Conservation (phyloP, 164 flowering plant species). For the Saururus chinensis region DNA sequence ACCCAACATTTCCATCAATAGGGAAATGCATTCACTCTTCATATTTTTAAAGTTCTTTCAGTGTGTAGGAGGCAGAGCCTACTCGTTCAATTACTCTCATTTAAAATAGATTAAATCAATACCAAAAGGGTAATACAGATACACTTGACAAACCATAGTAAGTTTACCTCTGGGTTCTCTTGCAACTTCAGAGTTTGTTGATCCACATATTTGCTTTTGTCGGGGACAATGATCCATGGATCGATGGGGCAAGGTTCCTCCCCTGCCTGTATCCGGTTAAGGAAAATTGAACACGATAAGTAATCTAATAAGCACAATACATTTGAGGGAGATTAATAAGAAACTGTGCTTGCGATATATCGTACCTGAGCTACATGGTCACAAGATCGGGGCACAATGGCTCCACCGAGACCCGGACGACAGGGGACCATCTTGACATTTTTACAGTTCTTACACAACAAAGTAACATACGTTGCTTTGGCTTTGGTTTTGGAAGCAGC, state of each 20-base stretch:
- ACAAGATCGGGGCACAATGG: constrained; percentile 93
- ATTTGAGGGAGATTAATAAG: too few relatives aligned
- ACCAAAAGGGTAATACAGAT: too few relatives aligned
- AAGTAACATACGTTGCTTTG: constrained; percentile 87
- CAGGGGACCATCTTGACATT: constrained; percentile 68
- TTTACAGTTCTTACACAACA: constrained; percentile 85
- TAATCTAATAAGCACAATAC: background rate
- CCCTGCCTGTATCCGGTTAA: constrained; percentile 29
- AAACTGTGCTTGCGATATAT: background rate
- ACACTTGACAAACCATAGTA: too few relatives aligned
- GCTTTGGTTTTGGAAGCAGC: constrained; percentile 98
- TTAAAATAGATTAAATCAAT: too few relatives aligned
- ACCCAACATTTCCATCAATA: too few relatives aligned
- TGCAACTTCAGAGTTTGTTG: constrained; percentile 94
- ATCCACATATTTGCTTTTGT: constrained; percentile 94
- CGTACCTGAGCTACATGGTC: constrained; percentile 80
- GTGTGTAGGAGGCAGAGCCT: too few relatives aligned
- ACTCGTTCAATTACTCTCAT: too few relatives aligned
- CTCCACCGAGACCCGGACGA: constrained; percentile 97
- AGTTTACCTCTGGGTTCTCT: constrained; percentile 90
- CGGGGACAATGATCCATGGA: constrained; percentile 96
- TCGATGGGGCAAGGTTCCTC: constrained; percentile 94
- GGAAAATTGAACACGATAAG: background rate
- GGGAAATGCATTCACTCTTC: too few relatives aligned
- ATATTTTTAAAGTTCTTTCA: too few relatives aligned